Conservation (phyloP, 768 basidiomycete species). For the Tulasnella sp. region DNA sequence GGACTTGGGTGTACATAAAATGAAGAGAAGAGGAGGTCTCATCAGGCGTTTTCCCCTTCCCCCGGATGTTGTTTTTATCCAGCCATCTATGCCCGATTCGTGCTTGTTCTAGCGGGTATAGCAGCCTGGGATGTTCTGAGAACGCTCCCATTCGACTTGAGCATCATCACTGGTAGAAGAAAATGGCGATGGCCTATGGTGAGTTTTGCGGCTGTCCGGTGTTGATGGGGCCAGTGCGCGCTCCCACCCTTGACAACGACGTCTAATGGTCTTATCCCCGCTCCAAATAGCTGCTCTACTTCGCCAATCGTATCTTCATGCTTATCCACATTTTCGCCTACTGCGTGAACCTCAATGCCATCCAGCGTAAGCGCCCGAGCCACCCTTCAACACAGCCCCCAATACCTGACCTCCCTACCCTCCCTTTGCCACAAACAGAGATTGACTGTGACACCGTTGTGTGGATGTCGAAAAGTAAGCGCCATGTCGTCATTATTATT, state of each 20-base stretch:
- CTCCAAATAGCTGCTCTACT: slow-evolving; percentile 11
- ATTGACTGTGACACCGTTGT: slow-evolving; percentile 22
- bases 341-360: slow-evolving; percentile 21
- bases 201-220: neutral
- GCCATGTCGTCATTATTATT: neutral
- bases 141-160: slow-evolving; percentile 24
- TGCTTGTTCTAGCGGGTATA: slow-evolving; percentile 20
- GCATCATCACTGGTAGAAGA: slow-evolving; percentile 17
- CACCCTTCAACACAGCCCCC: too few species aligned
- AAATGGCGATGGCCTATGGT: slow-evolving; percentile 26
- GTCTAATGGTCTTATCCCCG: neutral
- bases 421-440: neutral
- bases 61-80: neutral
- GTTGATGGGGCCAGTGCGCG: neutral
- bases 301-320: slow-evolving; percentile 16
- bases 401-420: too few species aligned
- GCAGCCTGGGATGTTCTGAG: slow-evolving; percentile 24
- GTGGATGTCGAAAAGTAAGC: slow-evolving; percentile 24
- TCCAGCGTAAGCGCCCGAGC: neutral
- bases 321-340: slow-evolving; percentile 23
- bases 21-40: neutral
- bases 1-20: neutral
- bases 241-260: neutral
- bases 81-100: slow-evolving; percentile 23
- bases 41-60: neutral